Evolutionary conservation across 129 eudicot genomes (phyloP).

Genomic region (Arctium minus): DNA sequence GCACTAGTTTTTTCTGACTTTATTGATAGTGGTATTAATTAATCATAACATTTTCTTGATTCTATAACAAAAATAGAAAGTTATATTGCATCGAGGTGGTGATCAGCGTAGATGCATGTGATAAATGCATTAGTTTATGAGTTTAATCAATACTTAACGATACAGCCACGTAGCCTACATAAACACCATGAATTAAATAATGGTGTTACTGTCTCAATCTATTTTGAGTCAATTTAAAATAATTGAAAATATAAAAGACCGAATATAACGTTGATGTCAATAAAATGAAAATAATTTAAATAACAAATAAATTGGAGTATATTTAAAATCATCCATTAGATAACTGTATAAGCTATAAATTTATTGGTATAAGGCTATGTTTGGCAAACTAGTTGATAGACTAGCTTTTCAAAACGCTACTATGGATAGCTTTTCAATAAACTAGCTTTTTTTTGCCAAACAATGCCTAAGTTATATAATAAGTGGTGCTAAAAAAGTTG

Average conservation of each 20-base stretch:
- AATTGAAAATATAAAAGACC: neutral
- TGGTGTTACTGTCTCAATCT: neutral
- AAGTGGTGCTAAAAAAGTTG: no score
- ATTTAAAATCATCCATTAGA: no score
- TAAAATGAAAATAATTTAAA: neutral
- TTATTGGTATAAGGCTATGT: no score
- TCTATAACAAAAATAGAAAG: neutral
- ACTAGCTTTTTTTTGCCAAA: no score
- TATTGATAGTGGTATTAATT: neutral
- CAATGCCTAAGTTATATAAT: no score
- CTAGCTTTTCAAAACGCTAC: no score
- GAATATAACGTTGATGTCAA: neutral
- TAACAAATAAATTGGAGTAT: no score
- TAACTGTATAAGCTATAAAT: no score
- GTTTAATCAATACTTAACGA: neutral
- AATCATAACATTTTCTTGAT: neutral
- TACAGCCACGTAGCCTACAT: neutral
- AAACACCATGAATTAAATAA: constrained; percentile 2
- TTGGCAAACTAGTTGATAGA: no score
- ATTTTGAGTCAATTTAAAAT: neutral
- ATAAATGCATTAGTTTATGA: neutral
- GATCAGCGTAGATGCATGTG: constrained; percentile 2
- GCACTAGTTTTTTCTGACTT: neutral
- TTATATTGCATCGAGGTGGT: neutral
- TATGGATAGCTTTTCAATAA: no score